Base-by-base conservation (phyloP, 495 filamentous ascomycete genomes). In the Pseudoneurospora amorphoporcata region DNA sequence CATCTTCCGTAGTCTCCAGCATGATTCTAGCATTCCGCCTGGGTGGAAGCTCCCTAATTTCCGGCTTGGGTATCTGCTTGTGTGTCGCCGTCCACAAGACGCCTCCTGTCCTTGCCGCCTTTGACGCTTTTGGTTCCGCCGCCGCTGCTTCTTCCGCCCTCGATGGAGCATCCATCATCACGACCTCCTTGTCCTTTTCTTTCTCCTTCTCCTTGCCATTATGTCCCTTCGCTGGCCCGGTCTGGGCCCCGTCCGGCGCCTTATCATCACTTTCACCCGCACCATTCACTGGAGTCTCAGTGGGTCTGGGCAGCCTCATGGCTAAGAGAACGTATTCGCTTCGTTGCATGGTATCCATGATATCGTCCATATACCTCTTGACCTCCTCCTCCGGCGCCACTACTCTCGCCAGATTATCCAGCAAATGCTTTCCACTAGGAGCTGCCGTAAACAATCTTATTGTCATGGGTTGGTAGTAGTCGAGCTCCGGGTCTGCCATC, bases 391-490 rank as follows among this genome's bases (percentile, higher is more conserved):
- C 82, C 16, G 92, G 91, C 58, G 90, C 91, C 29, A 97, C 92
- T n/a, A 93, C 90, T 17, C 88, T 88, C 41, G 86, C 83, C n/a
- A 97, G 79, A n/a, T 88, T 86, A 65, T 94, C 90, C 7, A 96
- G 86, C 53, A 65, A 8, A 45, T 91, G 84, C 72, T 87, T 86
- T 9, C 87, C 84, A 68, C 88, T 86, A 19, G 86, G 82, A 65
- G 53, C 29, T 35, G 53, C 53, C 23, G 90, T 85, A 73, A 88
- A 87, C 61, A 97, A 85, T 68, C 92, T 89, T 70, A 97, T 88
- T 0, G 95, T 98, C 39, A 98, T 85, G 3, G 95, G 93, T 76
- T 97, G 93, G 79, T 96, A 98, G 81, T 95, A 97, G 73, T 94
- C 93, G 81, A 79, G 86, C 72, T 71, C 84, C 23, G 84, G 85